These are phyloP conservation scores for Lichenothelia convexa DNA, from an alignment of 495 filamentous ascomycete species.

Conservation along the genomic window DNA sequence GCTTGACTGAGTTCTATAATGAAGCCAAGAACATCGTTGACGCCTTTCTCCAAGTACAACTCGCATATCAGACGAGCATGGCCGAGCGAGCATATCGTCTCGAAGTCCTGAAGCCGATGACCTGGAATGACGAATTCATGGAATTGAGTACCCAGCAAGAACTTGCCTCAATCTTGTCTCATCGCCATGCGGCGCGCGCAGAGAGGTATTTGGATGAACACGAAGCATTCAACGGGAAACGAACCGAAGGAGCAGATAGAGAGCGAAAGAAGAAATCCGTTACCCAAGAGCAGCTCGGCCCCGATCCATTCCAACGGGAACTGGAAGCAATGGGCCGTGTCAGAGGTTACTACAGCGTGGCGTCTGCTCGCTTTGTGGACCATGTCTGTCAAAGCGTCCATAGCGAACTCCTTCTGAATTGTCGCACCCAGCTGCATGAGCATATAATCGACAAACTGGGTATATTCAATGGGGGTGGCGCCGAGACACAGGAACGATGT, in stretches of 20 bases:
- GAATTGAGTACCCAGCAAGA: not conserved
- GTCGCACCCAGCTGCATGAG: slow-evolving; percentile 20
- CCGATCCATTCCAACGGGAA: slow-evolving; percentile 28
- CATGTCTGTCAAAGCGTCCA: slow-evolving; percentile 28
- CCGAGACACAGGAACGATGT: slow-evolving; percentile 22
- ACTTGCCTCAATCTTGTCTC: not conserved
- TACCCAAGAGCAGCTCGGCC: slow-evolving; percentile 19
- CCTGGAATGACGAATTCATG: not conserved
- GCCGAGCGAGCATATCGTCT: slow-evolving; percentile 3
- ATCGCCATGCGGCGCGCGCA: not conserved
- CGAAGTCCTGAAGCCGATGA: slow-evolving; percentile 8
- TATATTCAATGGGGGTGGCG: slow-evolving; percentile 14
- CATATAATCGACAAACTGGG: slow-evolving; percentile 21
- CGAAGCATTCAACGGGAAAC: not conserved
- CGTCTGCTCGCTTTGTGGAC: slow-evolving; percentile 31
- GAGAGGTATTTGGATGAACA: slow-evolving; percentile 1
- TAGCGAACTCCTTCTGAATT: slow-evolving; percentile 27
- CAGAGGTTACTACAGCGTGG: slow-evolving; percentile 35
- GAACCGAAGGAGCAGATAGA: slow-evolving; percentile 4
- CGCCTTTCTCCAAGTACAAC: slow-evolving; percentile 1
- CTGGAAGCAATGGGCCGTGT: slow-evolving; percentile 32
- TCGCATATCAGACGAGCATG: slow-evolving; percentile 2
- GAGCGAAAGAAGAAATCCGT: slow-evolving; percentile 3
- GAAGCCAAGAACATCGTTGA: slow-evolving; percentile 3
- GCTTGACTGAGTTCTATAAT: slow-evolving; percentile 8